Evolutionary conservation across 2,329 filamentous ascomycete species (phyloP), one percentile per base, ranked within the genome.

Genomic region (Penicillium freii): DNA sequence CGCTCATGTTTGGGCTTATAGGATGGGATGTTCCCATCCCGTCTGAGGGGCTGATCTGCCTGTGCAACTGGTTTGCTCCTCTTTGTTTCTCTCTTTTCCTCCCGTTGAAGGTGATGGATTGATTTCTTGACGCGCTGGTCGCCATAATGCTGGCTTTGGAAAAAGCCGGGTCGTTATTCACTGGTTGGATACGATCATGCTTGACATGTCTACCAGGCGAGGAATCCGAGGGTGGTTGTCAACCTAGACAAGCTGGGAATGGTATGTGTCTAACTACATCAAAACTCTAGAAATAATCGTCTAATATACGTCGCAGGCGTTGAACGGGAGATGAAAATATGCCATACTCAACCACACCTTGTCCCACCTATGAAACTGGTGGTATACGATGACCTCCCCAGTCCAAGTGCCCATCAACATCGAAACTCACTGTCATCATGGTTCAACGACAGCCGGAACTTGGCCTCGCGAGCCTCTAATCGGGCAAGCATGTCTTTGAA

Each of bases 341-440:
- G 73, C 66, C 72, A 76, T 56, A 71, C 74, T 53, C 78, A 80
- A 63, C 79, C 79, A 58, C 73, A 75, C 63, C 73, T 78, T 42
- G 72, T 79, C 45, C 73, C 77, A 27, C 77, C 78, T 7, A 80
- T 79, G 76, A 77, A 75, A 63, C 67, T 78, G 60, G 69, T 69
- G 40, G 69, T 77, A 51, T 75, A 76, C 59, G 72, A 78, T 65
- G 70, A 75, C 51, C 68, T 76, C 23, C 75, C 76, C 17, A 69
- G 69, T 34, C 72, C 72, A 39, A 64, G 61, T 50, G 57, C 69
- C 8, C 63, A 66, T 45, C 66, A 69, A 39, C 66, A 66, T 17
- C 62, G 71, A n/a, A 71, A 70, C 27, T 73, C 73, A 27, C 57
- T 75, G n/a, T 72, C 75, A 15, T 71, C 74, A 38, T 77, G 74